Base-by-base conservation (phyloP, 805 yeast genomes). In the Zygoascus bituminiphila region DNA sequence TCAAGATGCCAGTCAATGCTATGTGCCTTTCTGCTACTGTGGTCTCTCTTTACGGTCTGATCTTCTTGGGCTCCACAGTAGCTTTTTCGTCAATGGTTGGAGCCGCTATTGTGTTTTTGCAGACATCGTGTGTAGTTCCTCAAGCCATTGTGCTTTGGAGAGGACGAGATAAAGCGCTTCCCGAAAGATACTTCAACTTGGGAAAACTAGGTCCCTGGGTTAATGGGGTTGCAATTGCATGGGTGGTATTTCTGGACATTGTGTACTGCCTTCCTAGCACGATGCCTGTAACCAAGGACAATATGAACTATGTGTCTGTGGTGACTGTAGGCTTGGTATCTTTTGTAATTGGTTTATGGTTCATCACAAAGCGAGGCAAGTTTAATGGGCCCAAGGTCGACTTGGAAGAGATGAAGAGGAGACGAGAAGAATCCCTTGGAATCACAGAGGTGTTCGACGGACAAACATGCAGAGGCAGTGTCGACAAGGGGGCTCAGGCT, bases 71-170 rank as follows among this genome's bases (percentile, higher is more conserved):
- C 2, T 80, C 86, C 5, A 70, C 78, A 20, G 76, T 84, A 0
- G 87, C 88, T 6, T 81, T 78, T 62, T 78, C 79, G 57, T 76
- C 86, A 19, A 73, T 82, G 68, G 77, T 78, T 22, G 72, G 76
- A 33, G 82, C 81, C 4, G 76, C 84, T 60, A 75, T 80, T 54
- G 73, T 76, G 5, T 78, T 82, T 58, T 64, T 81, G 51, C 66
- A 20, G 21, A 22, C 42, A 8, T 39, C 42, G 17, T 39, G 33
- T 29, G n/a, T 29, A 4, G 33, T 29, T 12, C 33, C 33, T 7
- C 33, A 29, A 20, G 40, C 40, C 3, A 36, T 36, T 17, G 20
- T 36, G 5, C 22, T 36, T 10, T 36, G 22, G 22, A 36, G 40
- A 36, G 40, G 40, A 17, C 12, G 40, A 17, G 40, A 36, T 4